These are phyloP conservation scores for Heterobasidion annosum DNA, from an alignment of 1,284 basidiomycete genomes.

Conservation along the genomic window DNA sequence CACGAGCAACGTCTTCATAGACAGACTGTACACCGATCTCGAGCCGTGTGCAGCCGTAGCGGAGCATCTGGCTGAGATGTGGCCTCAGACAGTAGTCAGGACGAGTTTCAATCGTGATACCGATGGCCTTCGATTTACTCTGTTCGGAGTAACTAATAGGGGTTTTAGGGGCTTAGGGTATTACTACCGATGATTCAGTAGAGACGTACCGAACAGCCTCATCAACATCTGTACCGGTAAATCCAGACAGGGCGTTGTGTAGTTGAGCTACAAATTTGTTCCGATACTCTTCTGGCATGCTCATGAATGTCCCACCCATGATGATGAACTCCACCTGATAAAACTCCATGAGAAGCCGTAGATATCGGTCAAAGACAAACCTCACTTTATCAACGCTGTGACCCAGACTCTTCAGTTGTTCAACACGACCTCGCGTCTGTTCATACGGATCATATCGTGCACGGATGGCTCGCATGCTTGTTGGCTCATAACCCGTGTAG, in stretches of 20 bases:
- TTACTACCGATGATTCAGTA: not conserved
- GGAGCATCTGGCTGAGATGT: conserved; percentile 97
- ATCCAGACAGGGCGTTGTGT: conserved; percentile 95
- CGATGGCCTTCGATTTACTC: conserved; percentile 97
- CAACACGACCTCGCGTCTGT: conserved; percentile 90
- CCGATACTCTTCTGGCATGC: conserved; percentile 94
- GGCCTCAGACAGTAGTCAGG: conserved; percentile 98
- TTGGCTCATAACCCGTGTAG: conserved; percentile 96
- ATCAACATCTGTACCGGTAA: conserved; percentile 89
- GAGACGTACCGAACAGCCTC: conserved; percentile 80
- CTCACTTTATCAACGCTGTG: conserved; percentile 94
- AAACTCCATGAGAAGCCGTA: not conserved
- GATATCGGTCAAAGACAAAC: not conserved
- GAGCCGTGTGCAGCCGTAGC: conserved; percentile 96
- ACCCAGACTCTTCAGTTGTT: conserved; percentile 90
- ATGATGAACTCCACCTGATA: conserved; percentile 91
- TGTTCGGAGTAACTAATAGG: conserved; percentile 79
- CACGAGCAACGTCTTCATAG: conserved; percentile 97
- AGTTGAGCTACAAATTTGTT: conserved; percentile 92
- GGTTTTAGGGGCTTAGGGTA: not conserved
- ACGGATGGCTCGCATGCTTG: conserved; percentile 97
- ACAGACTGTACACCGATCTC: conserved; percentile 99
- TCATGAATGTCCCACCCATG: conserved; percentile 99
- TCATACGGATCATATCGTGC: conserved; percentile 99
- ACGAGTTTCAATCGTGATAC: conserved; percentile 98